phyloP scores from a whole-genome alignment of 257 asterid genomes.

The Fraxinus pennsylvanica region DNA sequence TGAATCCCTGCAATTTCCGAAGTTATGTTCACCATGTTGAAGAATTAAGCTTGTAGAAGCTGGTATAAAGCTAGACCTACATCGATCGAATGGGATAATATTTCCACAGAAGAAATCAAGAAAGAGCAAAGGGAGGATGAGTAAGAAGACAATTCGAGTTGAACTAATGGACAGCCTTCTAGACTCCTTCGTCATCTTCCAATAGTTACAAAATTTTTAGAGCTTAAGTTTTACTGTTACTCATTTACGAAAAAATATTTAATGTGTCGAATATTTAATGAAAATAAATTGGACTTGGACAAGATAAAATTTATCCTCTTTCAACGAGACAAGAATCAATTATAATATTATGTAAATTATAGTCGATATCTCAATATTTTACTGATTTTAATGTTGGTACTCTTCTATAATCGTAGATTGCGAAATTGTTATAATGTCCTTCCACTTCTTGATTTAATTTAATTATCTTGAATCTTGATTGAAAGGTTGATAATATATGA shows the following conservation, averaged over 20 bases:
- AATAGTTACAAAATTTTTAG: too few relatives aligned
- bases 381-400: background rate
- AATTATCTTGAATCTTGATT: too few relatives aligned
- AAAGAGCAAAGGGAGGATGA: constrained; percentile 17
- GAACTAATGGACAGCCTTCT: constrained; percentile 11
- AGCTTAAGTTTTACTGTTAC: too few relatives aligned
- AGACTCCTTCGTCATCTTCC: constrained; percentile 22
- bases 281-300: too few relatives aligned
- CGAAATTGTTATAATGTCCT: background rate
- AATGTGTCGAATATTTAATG: too few relatives aligned
- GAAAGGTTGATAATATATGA: background rate
- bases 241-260: too few relatives aligned
- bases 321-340: background rate
- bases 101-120: constrained; percentile 20
- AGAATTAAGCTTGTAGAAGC: background rate
- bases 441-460: too few relatives aligned
- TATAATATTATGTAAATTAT: too few relatives aligned
- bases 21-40: background rate
- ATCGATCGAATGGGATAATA: constrained; percentile 16
- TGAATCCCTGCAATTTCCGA: constrained; percentile 23
- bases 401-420: background rate
- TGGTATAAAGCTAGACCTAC: constrained; percentile 1
- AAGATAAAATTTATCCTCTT: background rate
- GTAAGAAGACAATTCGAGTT: constrained; percentile 27
- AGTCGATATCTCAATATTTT: background rate